phyloP scores from a whole-genome alignment of 2,329 filamentous ascomycete genomes.

The Pleoardoris graminearum region DNA sequence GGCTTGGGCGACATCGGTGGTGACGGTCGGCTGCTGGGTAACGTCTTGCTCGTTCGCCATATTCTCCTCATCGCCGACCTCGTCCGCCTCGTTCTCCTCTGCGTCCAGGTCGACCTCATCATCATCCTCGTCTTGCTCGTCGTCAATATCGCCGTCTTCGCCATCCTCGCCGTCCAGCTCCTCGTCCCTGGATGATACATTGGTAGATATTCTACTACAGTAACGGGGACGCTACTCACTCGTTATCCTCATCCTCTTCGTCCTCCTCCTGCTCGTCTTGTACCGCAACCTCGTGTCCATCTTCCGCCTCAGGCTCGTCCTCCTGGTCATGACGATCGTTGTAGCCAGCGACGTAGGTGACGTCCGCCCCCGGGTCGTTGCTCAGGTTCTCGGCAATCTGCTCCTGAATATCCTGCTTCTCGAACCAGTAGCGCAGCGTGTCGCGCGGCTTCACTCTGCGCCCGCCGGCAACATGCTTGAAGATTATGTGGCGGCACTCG shows the following conservation, averaged over 20 bases:
- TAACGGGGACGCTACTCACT: not conserved
- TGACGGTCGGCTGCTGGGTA: not conserved
- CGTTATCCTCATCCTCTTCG: not conserved
- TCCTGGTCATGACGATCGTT: slow-evolving; percentile 13
- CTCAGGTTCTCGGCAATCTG: slow-evolving; percentile 16
- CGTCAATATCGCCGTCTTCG: slow-evolving; percentile 8
- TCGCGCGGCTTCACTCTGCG: slow-evolving; percentile 26
- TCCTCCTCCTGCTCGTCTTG: slow-evolving; percentile 11
- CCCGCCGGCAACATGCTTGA: slow-evolving; percentile 19
- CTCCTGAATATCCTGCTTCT: slow-evolving; percentile 35
- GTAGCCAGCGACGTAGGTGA: slow-evolving; percentile 10
- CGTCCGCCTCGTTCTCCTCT: slow-evolving; percentile 1
- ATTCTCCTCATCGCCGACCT: not conserved
- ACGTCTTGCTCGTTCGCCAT: not conserved
- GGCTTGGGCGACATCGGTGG: not conserved
- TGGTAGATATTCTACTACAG: not conserved
- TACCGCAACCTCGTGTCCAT: slow-evolving; percentile 5
- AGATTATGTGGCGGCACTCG: slow-evolving; percentile 40
- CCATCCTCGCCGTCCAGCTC: not conserved
- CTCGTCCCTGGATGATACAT: slow-evolving; percentile 1
- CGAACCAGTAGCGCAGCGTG: slow-evolving; percentile 41
- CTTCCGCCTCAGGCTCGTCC: slow-evolving; percentile 10
- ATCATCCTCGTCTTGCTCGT: not conserved
- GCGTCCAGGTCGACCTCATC: not conserved
- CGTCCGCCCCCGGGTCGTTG: slow-evolving; percentile 17